phyloP scores from a whole-genome alignment of 257 asterid genomes.

The Gentiana macrophylla region DNA sequence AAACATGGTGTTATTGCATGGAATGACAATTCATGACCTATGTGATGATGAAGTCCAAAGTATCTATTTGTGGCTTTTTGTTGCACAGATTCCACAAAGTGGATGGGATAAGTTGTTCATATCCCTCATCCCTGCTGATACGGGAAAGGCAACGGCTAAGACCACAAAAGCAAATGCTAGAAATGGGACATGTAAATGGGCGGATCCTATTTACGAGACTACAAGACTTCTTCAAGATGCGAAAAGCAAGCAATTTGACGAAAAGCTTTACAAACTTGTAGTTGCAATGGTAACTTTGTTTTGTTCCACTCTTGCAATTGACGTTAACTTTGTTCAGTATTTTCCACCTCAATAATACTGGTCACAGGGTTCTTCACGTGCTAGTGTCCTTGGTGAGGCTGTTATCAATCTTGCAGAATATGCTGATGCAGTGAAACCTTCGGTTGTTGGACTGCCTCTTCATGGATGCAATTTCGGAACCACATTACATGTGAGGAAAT shows the following conservation, averaged over 20 bases:
- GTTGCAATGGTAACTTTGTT: slow-evolving; percentile 75
- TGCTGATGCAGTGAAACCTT: slow-evolving; percentile 80
- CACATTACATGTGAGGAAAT: slow-evolving; percentile 60
- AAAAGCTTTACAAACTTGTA: slow-evolving; percentile 83
- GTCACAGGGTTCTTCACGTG: slow-evolving; percentile 90
- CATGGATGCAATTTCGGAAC: slow-evolving; percentile 79
- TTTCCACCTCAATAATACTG: slow-evolving; percentile 13
- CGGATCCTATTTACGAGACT: slow-evolving; percentile 95
- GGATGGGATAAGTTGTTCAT: slow-evolving; percentile 98
- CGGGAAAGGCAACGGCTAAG: slow-evolving; percentile 82
- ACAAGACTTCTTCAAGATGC: slow-evolving; percentile 92
- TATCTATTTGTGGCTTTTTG: slow-evolving; percentile 4
- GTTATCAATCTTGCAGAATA: slow-evolving; percentile 83
- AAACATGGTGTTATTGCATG: background rate
- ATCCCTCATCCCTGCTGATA: slow-evolving; percentile 66
- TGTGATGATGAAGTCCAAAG: background rate
- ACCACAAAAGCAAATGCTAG: slow-evolving; percentile 89
- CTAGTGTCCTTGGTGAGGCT: slow-evolving; percentile 90
- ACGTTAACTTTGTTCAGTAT: background rate
- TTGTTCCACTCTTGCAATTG: background rate
- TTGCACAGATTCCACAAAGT: slow-evolving; percentile 73
- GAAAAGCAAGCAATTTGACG: slow-evolving; percentile 74
- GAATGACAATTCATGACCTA: background rate
- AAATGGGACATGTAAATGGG: slow-evolving; percentile 98
- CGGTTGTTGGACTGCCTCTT: slow-evolving; percentile 63